These are phyloP conservation scores for Cymbopogon citratus DNA, from an alignment of 176 grass and related monocot genomes.

Conservation along the genomic window DNA sequence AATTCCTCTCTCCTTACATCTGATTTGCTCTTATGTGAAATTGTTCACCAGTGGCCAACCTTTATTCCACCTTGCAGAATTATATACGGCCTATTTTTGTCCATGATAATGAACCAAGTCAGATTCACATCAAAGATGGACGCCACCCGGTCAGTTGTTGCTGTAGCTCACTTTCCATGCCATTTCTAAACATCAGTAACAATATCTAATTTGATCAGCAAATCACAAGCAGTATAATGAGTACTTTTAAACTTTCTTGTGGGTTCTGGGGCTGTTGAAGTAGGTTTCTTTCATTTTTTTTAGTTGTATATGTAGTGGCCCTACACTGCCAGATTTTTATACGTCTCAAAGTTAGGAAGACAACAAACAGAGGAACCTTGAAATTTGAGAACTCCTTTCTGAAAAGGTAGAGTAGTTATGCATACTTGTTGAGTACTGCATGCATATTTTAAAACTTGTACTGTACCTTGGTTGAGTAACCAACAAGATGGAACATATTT, in stretches of 20 bases:
- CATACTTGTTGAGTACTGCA: not conserved
- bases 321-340: not conserved
- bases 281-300: not conserved
- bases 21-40: not conserved
- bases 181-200: constrained; percentile 4
- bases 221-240: constrained; percentile 12
- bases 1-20: not conserved
- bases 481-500: not conserved
- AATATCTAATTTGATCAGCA: not conserved
- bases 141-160: constrained; percentile 74
- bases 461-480: not conserved
- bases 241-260: not conserved
- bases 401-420: not conserved
- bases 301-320: not conserved
- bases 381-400: not conserved
- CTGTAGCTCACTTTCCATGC: constrained; percentile 5
- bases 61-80: constrained; percentile 47
- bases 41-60: not conserved
- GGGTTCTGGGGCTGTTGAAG: not conserved
- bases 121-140: constrained; percentile 76
- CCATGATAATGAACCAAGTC: constrained; percentile 61
- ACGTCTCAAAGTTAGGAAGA: not conserved
- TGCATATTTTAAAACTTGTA: no score
- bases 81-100: constrained; percentile 82
- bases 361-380: not conserved